These are phyloP conservation scores for Malassezia dermatis DNA, from an alignment of 1,284 basidiomycete genomes.

Conservation along the genomic window DNA sequence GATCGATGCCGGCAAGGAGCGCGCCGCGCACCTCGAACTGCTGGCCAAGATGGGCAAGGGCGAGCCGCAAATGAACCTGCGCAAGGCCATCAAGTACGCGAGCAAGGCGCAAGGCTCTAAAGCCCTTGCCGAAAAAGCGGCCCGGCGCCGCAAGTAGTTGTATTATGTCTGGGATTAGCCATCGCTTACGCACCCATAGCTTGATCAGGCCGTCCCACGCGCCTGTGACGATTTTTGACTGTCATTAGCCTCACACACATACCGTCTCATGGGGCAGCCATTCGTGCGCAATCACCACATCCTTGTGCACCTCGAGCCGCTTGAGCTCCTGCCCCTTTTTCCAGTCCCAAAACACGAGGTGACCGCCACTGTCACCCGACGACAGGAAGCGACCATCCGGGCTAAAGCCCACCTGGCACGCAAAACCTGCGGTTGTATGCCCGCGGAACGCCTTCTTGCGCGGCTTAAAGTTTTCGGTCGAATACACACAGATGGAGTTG, in stretches of 20 bases:
- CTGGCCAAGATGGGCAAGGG: constrained; percentile 64
- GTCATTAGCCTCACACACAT: background rate
- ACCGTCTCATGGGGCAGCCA: constrained; percentile 90
- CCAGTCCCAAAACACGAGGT: constrained; percentile 99
- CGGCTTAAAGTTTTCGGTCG: constrained; percentile 85
- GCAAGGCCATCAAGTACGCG: constrained; percentile 21
- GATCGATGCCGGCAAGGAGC: constrained; percentile 59
- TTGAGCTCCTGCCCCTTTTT: constrained; percentile 87
- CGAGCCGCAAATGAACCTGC: constrained; percentile 25
- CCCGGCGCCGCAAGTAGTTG: constrained; percentile 18
- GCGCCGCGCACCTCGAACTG: constrained; percentile 62
- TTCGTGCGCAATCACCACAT: constrained; percentile 90
- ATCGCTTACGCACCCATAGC: constrained; percentile 57
- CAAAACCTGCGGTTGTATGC: constrained; percentile 90
- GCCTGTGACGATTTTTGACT: constrained; percentile 73
- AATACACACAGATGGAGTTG: constrained; percentile 94
- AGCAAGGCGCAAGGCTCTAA: constrained; percentile 16
- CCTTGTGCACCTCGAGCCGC: constrained; percentile 72
- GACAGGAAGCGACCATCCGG: constrained; percentile 96
- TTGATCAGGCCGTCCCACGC: constrained; percentile 97
- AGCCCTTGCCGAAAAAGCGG: constrained; percentile 12
- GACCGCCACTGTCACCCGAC: constrained; percentile 85
- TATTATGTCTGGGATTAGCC: background rate
- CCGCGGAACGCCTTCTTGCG: constrained; percentile 96
- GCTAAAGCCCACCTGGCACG: constrained; percentile 89